Evolutionary conservation across 2,329 filamentous ascomycete species (phyloP), one percentile per base, ranked within the genome.

Genomic region (Septoria linicola): DNA sequence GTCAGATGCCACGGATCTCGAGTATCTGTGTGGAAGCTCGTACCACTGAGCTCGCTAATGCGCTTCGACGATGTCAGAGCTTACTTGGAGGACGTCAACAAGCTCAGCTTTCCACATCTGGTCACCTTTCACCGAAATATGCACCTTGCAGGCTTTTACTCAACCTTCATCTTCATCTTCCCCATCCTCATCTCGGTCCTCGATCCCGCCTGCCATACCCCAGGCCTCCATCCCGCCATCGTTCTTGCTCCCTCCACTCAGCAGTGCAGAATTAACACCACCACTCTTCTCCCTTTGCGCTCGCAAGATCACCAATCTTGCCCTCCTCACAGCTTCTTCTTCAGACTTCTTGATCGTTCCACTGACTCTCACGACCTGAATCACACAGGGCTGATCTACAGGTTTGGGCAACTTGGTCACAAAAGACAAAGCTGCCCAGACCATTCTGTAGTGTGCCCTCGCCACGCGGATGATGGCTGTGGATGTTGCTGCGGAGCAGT

Each of bases 321-420:
- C 88, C 54, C 88, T 79, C 3, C 84, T 80, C 63, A 97, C 87
- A 30, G 90, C 89, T 70, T 96, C 91, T 67, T 95, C 85, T 70
- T 97, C 91, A 2, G 84, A 86, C 70, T 95, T 96, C 61, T 85
- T 85, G 64, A 99, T 96, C 2, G 93, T 99, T 13, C 92, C 93
- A 59, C 88, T 93, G 11, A 96, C 89, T 55, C 88, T 80, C 5
- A 95, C 82, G 11, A 99, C 90, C 39, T 85, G 83, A 57, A 95
- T 87, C 1, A 92, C 85, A 63, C 91, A 95, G 0, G 81, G 76
- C 51, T 78, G 76, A 19, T 81, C 65, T n/a, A 71, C 80, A 1
- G 73, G 65, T 75, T 77, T 73, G 1, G 81, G 89, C 0, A 96
- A 73, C 13, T 72, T 78, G 17, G 84, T 84, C 76, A 93, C 86